Evolutionary conservation across 768 basidiomycete genomes (phyloP).

Genomic region (Tylopilus cervinicoccineus): DNA sequence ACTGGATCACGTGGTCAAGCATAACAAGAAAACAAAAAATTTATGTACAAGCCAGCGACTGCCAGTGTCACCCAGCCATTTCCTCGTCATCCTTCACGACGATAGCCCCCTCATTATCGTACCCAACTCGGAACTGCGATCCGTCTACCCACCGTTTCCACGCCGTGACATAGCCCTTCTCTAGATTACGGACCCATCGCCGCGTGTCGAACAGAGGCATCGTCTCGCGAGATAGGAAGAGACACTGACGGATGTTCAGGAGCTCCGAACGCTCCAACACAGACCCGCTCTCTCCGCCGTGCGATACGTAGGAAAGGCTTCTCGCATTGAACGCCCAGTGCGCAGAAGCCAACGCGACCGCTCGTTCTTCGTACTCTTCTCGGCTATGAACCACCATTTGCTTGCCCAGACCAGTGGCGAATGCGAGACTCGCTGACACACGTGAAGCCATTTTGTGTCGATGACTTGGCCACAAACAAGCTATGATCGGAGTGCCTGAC

Average conservation of each 20-base stretch:
- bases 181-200: conserved; percentile 45
- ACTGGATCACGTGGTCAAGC: too few species aligned
- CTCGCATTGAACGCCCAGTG: conserved; percentile 18
- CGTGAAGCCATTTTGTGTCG: conserved; percentile 48
- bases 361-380: conserved; percentile 45
- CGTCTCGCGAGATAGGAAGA: conserved; percentile 39
- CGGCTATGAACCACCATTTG: conserved; percentile 43
- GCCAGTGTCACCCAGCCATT: neutral
- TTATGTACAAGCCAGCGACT: neutral
- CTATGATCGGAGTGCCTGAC: conserved; percentile 49
- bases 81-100: conserved; percentile 31
- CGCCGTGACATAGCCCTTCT: conserved; percentile 39
- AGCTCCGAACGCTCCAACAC: conserved; percentile 31
- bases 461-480: conserved; percentile 42
- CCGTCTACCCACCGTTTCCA: conserved; percentile 49
- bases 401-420: conserved; percentile 45
- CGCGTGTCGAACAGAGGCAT: conserved; percentile 48
- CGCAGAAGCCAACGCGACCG: conserved; percentile 36
- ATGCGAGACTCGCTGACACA: conserved; percentile 45
- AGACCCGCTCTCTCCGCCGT: neutral
- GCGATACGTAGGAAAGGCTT: neutral
- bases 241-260: conserved; percentile 35
- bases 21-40: too few species aligned
- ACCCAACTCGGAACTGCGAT: conserved; percentile 29
- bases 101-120: conserved; percentile 31